A percentile compares a stretch with the other conserved stretches of the same genome.
Evolutionary conservation across 768 basidiomycete species (phyloP).

Genomic region (Pleurotus pulmonarius): DNA sequence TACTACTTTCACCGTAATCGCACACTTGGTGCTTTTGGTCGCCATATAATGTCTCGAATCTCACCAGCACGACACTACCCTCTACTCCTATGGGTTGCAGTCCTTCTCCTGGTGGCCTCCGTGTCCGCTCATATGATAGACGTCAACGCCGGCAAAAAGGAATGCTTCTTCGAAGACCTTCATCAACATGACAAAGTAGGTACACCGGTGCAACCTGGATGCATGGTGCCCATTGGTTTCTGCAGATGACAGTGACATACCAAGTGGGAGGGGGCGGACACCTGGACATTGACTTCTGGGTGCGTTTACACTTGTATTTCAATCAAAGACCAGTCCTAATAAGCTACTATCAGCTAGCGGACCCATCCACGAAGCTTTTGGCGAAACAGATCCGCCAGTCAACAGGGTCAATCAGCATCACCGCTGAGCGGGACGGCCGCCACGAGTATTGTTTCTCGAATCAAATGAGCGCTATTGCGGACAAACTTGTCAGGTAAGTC

Average conservation of each 20-base stretch:
- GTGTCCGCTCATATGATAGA: conserved; percentile 68
- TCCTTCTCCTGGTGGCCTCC: conserved; percentile 38
- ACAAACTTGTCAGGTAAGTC: conserved; percentile 88
- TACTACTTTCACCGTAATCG: no score
- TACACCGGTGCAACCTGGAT: neutral
- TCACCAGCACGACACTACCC: neutral
- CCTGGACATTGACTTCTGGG: conserved; percentile 97
- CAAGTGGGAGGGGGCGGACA: conserved; percentile 98
- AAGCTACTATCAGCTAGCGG: conserved; percentile 56
- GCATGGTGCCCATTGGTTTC: neutral
- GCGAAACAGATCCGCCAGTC: conserved; percentile 83
- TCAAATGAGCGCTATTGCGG: conserved; percentile 94
- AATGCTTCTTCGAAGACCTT: conserved; percentile 96
- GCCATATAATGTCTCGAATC: neutral
- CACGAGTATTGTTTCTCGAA: conserved; percentile 99
- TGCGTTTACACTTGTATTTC: conserved; percentile 25
- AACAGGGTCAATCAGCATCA: conserved; percentile 85
- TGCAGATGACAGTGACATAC: conserved; percentile 97
- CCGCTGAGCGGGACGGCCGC: conserved; percentile 82
- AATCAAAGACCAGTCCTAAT: neutral
- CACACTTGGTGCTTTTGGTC: conserved; percentile 2
- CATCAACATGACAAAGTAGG: conserved; percentile 85
- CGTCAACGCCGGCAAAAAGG: conserved; percentile 75
- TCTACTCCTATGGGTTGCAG: conserved; percentile 31
- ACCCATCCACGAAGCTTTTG: conserved; percentile 65